phyloP scores from a whole-genome alignment of 495 filamentous ascomycete genomes.

The Aspergillus incahuasiensis region DNA sequence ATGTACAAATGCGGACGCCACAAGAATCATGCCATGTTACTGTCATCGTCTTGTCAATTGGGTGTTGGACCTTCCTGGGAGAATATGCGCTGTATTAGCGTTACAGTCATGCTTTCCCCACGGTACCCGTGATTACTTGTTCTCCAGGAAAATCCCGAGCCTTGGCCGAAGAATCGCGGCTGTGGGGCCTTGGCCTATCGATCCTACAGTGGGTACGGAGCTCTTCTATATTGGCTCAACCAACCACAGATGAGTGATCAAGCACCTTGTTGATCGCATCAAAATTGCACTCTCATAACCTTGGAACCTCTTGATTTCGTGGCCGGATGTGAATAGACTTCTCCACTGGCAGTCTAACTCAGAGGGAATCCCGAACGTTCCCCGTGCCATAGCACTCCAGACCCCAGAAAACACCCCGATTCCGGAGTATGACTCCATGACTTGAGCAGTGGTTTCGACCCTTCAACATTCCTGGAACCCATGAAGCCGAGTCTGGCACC shows the following conservation, averaged over 20 bases:
- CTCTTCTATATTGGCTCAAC: background rate
- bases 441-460: background rate
- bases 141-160: constrained; percentile 1
- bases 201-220: background rate
- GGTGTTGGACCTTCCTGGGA: background rate
- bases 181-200: background rate
- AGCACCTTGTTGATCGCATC: background rate
- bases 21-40: background rate
- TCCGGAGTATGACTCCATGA: background rate
- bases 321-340: background rate
- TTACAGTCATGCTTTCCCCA: background rate
- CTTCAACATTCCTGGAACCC: background rate
- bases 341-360: background rate
- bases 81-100: background rate
- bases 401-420: background rate
- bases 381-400: background rate
- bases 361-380: background rate
- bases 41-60: background rate
- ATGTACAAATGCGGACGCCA: background rate
- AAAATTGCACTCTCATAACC: background rate
- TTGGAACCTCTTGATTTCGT: background rate
- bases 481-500: background rate
- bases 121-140: background rate
- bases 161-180: constrained; percentile 10
- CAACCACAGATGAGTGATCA: constrained; percentile 2